Evolutionary conservation across 805 yeast species (phyloP), one percentile per base, ranked within the genome.

Genomic region (Lachancea cidri): DNA sequence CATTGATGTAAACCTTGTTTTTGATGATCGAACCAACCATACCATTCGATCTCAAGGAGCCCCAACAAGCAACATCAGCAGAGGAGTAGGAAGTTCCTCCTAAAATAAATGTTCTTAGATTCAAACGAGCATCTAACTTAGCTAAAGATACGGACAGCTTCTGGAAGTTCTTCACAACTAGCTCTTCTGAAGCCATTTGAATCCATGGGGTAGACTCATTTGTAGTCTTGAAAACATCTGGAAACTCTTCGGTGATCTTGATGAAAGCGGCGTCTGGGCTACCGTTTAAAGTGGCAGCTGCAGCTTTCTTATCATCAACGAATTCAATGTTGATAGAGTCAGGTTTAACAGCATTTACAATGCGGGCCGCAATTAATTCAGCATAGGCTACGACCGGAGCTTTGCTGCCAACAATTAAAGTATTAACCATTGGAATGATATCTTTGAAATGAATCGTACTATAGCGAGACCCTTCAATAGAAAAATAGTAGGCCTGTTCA

Each of bases 41-140:
- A 41, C 95, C 87, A 64, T 93, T 91, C 48, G 95, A 86, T 68
- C 97, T 80, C 53, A 91, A 72, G 36, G 83, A 86, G 65, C 97
- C 97, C 97, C 97, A 91, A 16, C 84, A 73, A 13, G 91, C 85
- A 46, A 87, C 71, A 66, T 91, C 98, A 39, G 95, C 93, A 33
- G 80, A 64, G 11, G 94, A 70, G 47, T 74, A 68, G n/a, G 69
- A 51, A 65, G 79, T 73, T 5, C 60, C 59, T 30, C 93, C 95
- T 41, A 76, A 65, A 41, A 87, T 62, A 60, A 77, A 89, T 5
- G 96, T 77, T 60, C 96, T 78, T 72, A 85, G 78, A 73, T 86
- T 86, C 65, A 91, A 74, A 64, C 83, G 89, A 35, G 81, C 66
- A 54, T 91, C 96, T 54, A 91, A 72, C 57, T 76, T 74, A 64